Evolutionary conservation across 768 basidiomycete species (phyloP), one percentile per base, ranked within the genome.

Genomic region (Agrocybe pediades): DNA sequence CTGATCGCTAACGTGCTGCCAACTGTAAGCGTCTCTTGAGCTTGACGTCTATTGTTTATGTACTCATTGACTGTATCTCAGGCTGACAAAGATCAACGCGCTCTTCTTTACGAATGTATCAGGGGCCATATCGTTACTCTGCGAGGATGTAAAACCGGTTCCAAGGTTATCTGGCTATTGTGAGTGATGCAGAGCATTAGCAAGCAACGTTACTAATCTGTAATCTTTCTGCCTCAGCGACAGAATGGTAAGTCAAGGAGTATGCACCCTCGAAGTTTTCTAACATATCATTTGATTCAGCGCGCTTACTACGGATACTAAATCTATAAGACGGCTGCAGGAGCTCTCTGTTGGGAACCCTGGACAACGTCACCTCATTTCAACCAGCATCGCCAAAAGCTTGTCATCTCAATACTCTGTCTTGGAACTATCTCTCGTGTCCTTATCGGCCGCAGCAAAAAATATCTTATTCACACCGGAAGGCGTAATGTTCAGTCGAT

Each of bases 141-240:
- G n/a, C 83, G 92, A 30, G 92, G 92, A 19, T 92, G 90, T 66
- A 93, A 93, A 77, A 92, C 92, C 1, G 92, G 92, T 23, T 92
- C 91, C 1, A 92, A 92, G 66, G 90, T 93, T 63, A 93, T 93
- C 64, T 94, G 92, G 92, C 78, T 94, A 46, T 94, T 94, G 77
- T 82, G 64, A 49, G 75, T 75, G 23, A 9, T 49, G 15, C 23
- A 21, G 36, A 17, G 20, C 36, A 24, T 51, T 7, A 25, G 2
- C 17, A 9, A 17, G 19, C 19, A 6, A 9, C n/a, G 33, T 46
- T 16, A n/a, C 19, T 26, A 11, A 15, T 20, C 30, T 49, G 39
- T 53, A 8, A 23, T 54, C 9, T 30, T 42, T 40, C 60, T 39
- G 44, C 43, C 21, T 27, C 24, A 77, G 75, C 53, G 75, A 77